These are phyloP conservation scores for Diutina siamensis DNA, from an alignment of 1,139 yeast species.

Conservation along the genomic window DNA sequence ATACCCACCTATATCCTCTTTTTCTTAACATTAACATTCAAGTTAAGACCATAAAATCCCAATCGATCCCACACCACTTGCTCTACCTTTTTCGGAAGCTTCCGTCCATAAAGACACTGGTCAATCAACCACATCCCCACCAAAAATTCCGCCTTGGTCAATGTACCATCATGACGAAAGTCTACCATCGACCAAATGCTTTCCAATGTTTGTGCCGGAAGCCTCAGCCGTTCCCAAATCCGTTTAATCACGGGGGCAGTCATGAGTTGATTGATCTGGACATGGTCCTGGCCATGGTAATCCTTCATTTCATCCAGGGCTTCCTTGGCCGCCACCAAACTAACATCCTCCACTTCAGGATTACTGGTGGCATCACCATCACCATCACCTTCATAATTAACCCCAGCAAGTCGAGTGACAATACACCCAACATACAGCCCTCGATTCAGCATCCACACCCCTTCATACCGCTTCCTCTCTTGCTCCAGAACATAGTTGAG, in stretches of 20 bases:
- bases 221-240: slow-evolving; percentile 68
- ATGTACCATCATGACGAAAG: slow-evolving; percentile 59
- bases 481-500: slow-evolving; percentile 48
- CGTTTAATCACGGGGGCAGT: slow-evolving; percentile 48
- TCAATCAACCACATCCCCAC: slow-evolving; percentile 96
- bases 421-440: slow-evolving; percentile 47
- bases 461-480: slow-evolving; percentile 83
- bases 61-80: slow-evolving; percentile 57
- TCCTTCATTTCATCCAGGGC: slow-evolving; percentile 9
- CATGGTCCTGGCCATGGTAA: slow-evolving; percentile 37
- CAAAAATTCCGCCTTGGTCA: slow-evolving; percentile 70
- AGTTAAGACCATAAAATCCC: slow-evolving; percentile 28
- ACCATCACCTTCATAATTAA: slow-evolving; percentile 15
- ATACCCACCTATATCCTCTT: slow-evolving; percentile 9
- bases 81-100: slow-evolving; percentile 58
- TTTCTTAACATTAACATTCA: slow-evolving; percentile 28
- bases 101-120: slow-evolving; percentile 89
- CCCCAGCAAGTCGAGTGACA: slow-evolving; percentile 24
- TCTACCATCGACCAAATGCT: slow-evolving; percentile 79
- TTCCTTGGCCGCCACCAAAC: not conserved
- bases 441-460: slow-evolving; percentile 83
- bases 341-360: not conserved
- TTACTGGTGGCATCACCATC: not conserved
- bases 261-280: slow-evolving; percentile 13
- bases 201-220: slow-evolving; percentile 51